A percentile compares a stretch with the other conserved stretches of the same genome.
Evolutionary conservation across 345 rosid genomes (phyloP).

Genomic region (Citrus reticulata): DNA sequence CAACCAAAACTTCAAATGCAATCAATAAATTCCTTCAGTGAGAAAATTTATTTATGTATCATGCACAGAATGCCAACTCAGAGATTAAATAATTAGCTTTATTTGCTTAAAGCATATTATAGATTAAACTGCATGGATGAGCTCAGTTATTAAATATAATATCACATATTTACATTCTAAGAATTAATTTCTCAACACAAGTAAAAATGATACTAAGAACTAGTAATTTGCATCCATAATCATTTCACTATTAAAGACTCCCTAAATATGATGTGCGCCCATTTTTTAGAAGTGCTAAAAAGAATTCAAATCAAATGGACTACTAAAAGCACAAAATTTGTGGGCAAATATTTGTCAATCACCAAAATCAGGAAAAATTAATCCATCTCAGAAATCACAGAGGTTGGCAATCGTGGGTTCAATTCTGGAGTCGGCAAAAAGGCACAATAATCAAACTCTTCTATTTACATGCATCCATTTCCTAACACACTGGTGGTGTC

Average conservation of each 20-base stretch:
- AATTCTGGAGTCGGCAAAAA: neutral
- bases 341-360: neutral
- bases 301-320: neutral
- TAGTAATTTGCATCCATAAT: neutral
- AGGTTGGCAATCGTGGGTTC: neutral
- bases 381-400: neutral
- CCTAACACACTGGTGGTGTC: neutral
- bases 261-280: neutral
- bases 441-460: neutral
- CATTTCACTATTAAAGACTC: neutral
- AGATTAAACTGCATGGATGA: neutral
- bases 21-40: neutral
- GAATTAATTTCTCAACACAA: neutral
- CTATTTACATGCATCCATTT: neutral
- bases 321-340: neutral
- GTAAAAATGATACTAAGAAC: neutral
- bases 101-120: neutral
- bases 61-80: neutral
- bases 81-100: neutral
- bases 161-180: neutral
- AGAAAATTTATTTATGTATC: neutral
- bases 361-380: neutral
- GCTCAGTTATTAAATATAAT: neutral
- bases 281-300: neutral
- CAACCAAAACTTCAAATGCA: neutral